A percentile compares a stretch with the other conserved stretches of the same genome.
phyloP scores from a whole-genome alignment of 805 yeast species.

The Teunomyces lycoperdinae region DNA sequence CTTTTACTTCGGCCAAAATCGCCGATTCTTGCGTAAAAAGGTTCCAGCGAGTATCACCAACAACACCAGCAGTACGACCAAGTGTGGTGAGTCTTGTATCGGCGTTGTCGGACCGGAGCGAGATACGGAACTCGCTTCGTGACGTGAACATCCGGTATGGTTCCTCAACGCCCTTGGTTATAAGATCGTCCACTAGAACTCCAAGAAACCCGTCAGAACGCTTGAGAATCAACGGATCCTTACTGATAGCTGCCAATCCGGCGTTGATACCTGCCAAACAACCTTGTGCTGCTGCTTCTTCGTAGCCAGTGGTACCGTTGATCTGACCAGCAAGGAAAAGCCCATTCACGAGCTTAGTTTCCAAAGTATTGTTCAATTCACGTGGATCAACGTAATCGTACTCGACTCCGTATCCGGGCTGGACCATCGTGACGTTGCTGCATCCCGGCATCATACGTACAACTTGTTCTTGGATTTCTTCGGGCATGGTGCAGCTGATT shows the following conservation, averaged over 20 bases:
- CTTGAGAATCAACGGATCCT: constrained; percentile 50
- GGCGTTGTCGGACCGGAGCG: constrained; percentile 92
- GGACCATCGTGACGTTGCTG: constrained; percentile 81
- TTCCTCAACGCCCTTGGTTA: constrained; percentile 93
- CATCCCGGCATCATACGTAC: constrained; percentile 81
- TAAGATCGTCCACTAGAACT: constrained; percentile 87
- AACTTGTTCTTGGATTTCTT: constrained; percentile 77
- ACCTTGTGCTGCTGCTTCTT: constrained; percentile 98
- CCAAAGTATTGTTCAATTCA: constrained; percentile 72
- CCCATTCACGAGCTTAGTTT: constrained; percentile 77
- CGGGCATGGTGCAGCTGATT: constrained; percentile 94
- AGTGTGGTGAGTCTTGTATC: constrained; percentile 74
- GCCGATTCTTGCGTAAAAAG: constrained; percentile 43
- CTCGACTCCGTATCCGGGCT: constrained; percentile 99
- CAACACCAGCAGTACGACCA: constrained; percentile 68
- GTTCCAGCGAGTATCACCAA: constrained; percentile 56
- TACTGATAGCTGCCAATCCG: constrained; percentile 51
- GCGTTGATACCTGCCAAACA: constrained; percentile 95
- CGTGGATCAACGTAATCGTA: constrained; percentile 95
- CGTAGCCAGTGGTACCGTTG: constrained; percentile 98
- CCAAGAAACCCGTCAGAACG: constrained; percentile 90
- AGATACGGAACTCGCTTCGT: constrained; percentile 87
- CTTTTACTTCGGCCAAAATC: constrained; percentile 43
- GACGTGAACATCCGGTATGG: constrained; percentile 99
- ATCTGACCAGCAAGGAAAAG: constrained; percentile 93